Conservation (phyloP, 2,329 filamentous ascomycete genomes). For the Fusarium subglutinans region DNA sequence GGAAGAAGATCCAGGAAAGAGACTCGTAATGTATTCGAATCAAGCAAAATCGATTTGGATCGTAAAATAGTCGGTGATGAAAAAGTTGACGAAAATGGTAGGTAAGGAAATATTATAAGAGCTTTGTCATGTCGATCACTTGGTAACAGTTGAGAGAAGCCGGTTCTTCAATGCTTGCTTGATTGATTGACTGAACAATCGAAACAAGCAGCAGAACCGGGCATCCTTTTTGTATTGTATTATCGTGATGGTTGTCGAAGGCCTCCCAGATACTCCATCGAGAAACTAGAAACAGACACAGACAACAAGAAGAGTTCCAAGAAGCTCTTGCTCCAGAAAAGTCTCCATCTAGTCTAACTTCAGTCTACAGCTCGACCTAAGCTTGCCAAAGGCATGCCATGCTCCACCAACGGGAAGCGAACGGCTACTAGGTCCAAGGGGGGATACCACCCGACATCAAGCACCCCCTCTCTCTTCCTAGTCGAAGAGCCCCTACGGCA, state of each 20-base stretch:
- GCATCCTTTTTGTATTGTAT: slow-evolving; percentile 43
- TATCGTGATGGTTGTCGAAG: slow-evolving; percentile 42
- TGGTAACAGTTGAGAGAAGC: slow-evolving; percentile 39
- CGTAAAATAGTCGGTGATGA: slow-evolving; percentile 9
- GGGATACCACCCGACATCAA: slow-evolving; percentile 24
- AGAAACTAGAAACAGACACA: slow-evolving; percentile 22
- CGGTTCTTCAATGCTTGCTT: slow-evolving; percentile 40
- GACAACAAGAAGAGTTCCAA: slow-evolving; percentile 12
- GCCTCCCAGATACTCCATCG: slow-evolving; percentile 38
- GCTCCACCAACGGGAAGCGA: slow-evolving; percentile 42
- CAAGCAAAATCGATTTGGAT: neutral
- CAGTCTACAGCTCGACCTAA: slow-evolving; percentile 16
- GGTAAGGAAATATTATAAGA: slow-evolving; percentile 31
- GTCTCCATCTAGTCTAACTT: slow-evolving; percentile 32
- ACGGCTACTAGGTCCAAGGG: slow-evolving; percentile 40
- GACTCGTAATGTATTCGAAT: slow-evolving; percentile 6
- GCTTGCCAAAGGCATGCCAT: slow-evolving; percentile 27
- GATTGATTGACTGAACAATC: slow-evolving; percentile 26
- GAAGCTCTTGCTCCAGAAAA: slow-evolving; percentile 33
- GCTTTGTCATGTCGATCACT: slow-evolving; percentile 36
- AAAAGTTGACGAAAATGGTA: slow-evolving; percentile 7
- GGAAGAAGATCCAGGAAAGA: neutral
- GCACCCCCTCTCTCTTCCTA: slow-evolving; percentile 19
- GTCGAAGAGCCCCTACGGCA: slow-evolving; percentile 16
- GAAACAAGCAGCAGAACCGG: slow-evolving; percentile 24